Percentiles rank a stretch among this genome's conserved stretches.
Evolutionary conservation across 2,329 filamentous ascomycete species (phyloP).

Genomic region (Pseudovirgaria hyperparasitica): DNA sequence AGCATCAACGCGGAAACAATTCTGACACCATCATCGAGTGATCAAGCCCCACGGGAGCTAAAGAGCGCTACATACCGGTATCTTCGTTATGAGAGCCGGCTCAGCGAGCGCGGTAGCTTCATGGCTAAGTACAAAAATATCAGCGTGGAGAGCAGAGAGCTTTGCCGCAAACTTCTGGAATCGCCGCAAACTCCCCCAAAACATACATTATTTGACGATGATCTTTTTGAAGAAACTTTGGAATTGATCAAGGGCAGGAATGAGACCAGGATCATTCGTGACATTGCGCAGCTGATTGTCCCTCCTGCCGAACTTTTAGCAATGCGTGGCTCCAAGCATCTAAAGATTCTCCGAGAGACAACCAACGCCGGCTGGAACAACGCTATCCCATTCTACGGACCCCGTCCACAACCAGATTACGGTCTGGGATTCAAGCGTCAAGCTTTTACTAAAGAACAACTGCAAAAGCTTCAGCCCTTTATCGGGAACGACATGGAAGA

Average conservation of each 20-base stretch:
- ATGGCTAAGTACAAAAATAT: slow-evolving; percentile 8
- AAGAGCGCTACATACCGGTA: slow-evolving; percentile 9
- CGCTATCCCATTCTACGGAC: slow-evolving; percentile 7
- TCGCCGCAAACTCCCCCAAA: slow-evolving; percentile 5
- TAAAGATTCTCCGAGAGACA: slow-evolving; percentile 9
- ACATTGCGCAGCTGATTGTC: slow-evolving; percentile 9
- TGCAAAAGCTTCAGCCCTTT: slow-evolving; percentile 10
- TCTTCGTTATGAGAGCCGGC: slow-evolving; percentile 7
- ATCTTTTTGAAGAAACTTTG: slow-evolving; percentile 23
- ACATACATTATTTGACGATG: slow-evolving; percentile 9
- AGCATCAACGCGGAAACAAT: slow-evolving; percentile 7
- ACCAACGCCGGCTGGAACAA: slow-evolving; percentile 9
- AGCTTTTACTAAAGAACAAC: slow-evolving; percentile 9
- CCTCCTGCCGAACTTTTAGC: slow-evolving; percentile 9
- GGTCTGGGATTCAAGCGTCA: slow-evolving; percentile 9
- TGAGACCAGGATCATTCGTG: slow-evolving; percentile 8
- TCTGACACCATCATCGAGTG: slow-evolving; percentile 8
- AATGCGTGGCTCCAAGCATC: slow-evolving; percentile 6
- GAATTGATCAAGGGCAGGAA: slow-evolving; percentile 15
- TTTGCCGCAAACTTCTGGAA: slow-evolving; percentile 8
- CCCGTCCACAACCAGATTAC: slow-evolving; percentile 11
- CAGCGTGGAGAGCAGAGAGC: slow-evolving; percentile 6
- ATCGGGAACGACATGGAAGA: slow-evolving; percentile 10
- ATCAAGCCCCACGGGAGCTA: slow-evolving; percentile 6
- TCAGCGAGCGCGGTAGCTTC: slow-evolving; percentile 9